Percentiles rank a stretch among this genome's conserved stretches.
Conservation (phyloP, 768 basidiomycete species). For the Suillus weaverae region DNA sequence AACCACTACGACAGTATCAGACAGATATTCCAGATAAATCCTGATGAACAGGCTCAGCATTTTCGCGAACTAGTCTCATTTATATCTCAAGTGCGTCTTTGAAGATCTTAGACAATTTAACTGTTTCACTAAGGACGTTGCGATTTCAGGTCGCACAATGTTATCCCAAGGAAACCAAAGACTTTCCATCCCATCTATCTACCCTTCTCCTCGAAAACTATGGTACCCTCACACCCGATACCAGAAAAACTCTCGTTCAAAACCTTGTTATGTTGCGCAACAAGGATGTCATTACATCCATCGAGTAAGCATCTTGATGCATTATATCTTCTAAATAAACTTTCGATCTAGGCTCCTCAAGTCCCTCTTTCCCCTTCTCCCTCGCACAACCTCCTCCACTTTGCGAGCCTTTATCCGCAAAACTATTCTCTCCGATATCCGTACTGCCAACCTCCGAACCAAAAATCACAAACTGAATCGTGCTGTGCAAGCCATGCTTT, state of each 20-base stretch:
- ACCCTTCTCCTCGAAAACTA: slow-evolving; percentile 78
- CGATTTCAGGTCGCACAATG: slow-evolving; percentile 74
- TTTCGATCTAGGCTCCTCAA: slow-evolving; percentile 67
- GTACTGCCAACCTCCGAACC: slow-evolving; percentile 81
- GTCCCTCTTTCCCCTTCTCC: slow-evolving; percentile 91
- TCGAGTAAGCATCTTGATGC: slow-evolving; percentile 62
- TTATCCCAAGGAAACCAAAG: slow-evolving; percentile 88
- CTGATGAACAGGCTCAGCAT: slow-evolving; percentile 81
- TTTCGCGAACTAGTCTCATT: slow-evolving; percentile 89
- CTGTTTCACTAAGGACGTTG: not conserved
- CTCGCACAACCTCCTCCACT: slow-evolving; percentile 85
- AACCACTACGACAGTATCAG: slow-evolving; percentile 89
- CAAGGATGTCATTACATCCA: slow-evolving; percentile 87
- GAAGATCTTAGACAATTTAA: not conserved
- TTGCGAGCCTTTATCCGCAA: slow-evolving; percentile 86
- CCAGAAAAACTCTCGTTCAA: slow-evolving; percentile 81
- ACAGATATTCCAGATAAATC: slow-evolving; percentile 79
- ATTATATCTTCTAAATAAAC: slow-evolving; percentile 5
- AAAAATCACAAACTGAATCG: slow-evolving; percentile 97
- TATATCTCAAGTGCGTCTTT: slow-evolving; percentile 69
- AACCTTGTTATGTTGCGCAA: slow-evolving; percentile 93
- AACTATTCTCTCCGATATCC: slow-evolving; percentile 92
- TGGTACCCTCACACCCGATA: slow-evolving; percentile 73
- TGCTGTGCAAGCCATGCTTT: slow-evolving; percentile 93
- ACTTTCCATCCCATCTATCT: slow-evolving; percentile 81